These are phyloP conservation scores for Musa balbisiana DNA, from an alignment of 202 grass and related monocot genomes.

Conservation along the genomic window DNA sequence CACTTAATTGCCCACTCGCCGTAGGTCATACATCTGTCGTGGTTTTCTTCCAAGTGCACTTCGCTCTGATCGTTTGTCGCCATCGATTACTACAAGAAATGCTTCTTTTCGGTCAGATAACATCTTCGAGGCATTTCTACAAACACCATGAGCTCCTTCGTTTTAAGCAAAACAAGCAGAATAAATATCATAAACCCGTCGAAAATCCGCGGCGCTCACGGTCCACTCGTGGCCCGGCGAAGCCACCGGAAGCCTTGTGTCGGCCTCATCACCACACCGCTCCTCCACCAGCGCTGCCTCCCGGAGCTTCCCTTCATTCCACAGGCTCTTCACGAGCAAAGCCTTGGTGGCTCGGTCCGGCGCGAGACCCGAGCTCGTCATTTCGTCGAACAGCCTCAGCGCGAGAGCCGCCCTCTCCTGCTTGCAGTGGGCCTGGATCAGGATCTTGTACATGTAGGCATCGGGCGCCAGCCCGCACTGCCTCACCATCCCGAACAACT, in stretches of 20 bases:
- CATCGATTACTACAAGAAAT: too few species aligned
- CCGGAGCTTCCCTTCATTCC: slow-evolving; percentile 77
- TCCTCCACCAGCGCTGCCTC: slow-evolving; percentile 62
- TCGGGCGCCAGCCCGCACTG: slow-evolving; percentile 62
- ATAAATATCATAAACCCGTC: slow-evolving; percentile 55
- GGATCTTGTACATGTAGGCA: slow-evolving; percentile 63
- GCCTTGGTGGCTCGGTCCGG: slow-evolving; percentile 50
- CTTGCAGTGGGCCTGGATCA: slow-evolving; percentile 67
- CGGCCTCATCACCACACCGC: slow-evolving; percentile 42
- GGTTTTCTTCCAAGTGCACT: too few species aligned
- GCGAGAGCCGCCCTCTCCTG: slow-evolving; percentile 55
- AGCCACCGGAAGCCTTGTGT: slow-evolving; percentile 27
- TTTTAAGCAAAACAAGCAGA: slow-evolving; percentile 36
- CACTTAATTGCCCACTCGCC: too few species aligned
- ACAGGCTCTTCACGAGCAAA: slow-evolving; percentile 87
- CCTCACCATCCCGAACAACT: slow-evolving; percentile 63
- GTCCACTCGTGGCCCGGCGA: slow-evolving; percentile 73
- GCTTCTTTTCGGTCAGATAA: too few species aligned
- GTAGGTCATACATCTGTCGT: too few species aligned
- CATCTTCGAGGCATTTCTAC: not conserved
- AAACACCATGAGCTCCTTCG: not conserved
- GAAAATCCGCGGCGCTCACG: slow-evolving; percentile 45
- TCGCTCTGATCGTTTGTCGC: too few species aligned
- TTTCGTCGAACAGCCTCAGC: slow-evolving; percentile 68
- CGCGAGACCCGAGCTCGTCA: slow-evolving; percentile 34